A percentile compares a stretch with the other conserved stretches of the same genome.
These are phyloP conservation scores for Papiliotrema flavescens DNA, from an alignment of 1,284 basidiomycete genomes.

Conservation along the genomic window DNA sequence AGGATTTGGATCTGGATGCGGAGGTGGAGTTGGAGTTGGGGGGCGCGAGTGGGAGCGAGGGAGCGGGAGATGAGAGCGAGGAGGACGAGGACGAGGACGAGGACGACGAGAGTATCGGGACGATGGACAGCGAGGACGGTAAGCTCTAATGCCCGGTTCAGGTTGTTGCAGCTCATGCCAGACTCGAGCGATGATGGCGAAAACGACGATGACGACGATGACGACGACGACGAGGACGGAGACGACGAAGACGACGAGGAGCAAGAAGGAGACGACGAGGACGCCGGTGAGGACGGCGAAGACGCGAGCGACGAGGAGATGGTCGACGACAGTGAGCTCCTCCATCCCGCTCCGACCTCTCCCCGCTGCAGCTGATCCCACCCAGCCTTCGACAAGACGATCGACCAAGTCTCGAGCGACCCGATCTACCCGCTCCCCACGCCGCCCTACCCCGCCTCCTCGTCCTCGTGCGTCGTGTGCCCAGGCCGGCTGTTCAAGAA, in stretches of 20 bases:
- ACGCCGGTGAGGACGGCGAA: slow-evolving; percentile 25
- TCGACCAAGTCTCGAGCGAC: slow-evolving; percentile 59
- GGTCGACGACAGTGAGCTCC: slow-evolving; percentile 18
- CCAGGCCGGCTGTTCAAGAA: slow-evolving; percentile 68
- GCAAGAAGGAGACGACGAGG: slow-evolving; percentile 16
- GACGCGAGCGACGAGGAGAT: slow-evolving; percentile 3
- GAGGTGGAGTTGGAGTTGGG: slow-evolving; percentile 13
- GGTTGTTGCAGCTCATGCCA: not conserved
- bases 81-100: slow-evolving; percentile 13
- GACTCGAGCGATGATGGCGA: slow-evolving; percentile 6
- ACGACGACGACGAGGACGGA: slow-evolving; percentile 7
- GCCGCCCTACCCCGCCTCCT: slow-evolving; percentile 29
- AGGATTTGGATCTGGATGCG: slow-evolving; percentile 14
- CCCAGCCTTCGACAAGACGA: slow-evolving; percentile 53
- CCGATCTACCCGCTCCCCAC: slow-evolving; percentile 59
- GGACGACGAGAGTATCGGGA: slow-evolving; percentile 3
- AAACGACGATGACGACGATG: slow-evolving; percentile 13
- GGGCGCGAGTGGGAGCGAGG: slow-evolving; percentile 12
- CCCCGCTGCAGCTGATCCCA: no score
- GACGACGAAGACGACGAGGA: slow-evolving; percentile 25
- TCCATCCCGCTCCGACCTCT: no score
- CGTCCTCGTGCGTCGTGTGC: slow-evolving; percentile 64
- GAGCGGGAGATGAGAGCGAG: slow-evolving; percentile 11
- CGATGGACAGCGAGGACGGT: slow-evolving; percentile 39
- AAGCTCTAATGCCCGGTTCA: slow-evolving; percentile 2